Evolutionary conservation across 768 basidiomycete species (phyloP).

Genomic region (Termitomyces titanicus): DNA sequence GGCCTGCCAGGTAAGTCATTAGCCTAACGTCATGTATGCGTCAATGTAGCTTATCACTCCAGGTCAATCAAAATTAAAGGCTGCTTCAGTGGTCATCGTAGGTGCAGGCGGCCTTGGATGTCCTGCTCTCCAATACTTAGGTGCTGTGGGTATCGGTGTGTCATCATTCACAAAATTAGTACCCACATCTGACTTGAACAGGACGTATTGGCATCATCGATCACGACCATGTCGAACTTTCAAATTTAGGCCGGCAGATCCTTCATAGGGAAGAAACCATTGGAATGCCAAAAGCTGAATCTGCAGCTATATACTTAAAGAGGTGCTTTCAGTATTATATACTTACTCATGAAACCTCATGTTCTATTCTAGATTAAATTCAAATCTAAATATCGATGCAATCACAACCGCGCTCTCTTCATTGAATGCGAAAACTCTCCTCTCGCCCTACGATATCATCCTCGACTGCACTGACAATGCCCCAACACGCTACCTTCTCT

Average conservation of each 20-base stretch:
- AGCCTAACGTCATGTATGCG: not conserved
- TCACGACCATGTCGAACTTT: constrained; percentile 16
- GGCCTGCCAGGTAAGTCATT: constrained; percentile 49
- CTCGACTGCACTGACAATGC: constrained; percentile 52
- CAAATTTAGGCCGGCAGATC: constrained; percentile 55
- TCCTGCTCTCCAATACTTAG: constrained; percentile 63
- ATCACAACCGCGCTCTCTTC: constrained; percentile 51
- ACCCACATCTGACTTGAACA: not conserved
- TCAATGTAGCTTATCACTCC: too few species aligned
- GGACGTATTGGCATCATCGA: constrained; percentile 9
- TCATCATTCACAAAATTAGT: not conserved
- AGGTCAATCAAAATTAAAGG: constrained; percentile 48
- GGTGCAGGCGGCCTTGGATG: constrained; percentile 97
- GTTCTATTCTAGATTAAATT: constrained; percentile 58
- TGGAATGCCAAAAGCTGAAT: constrained; percentile 77
- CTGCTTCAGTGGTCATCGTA: constrained; percentile 68
- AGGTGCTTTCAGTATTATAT: constrained; percentile 36
- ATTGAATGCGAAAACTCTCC: constrained; percentile 56
- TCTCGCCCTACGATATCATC: constrained; percentile 13
- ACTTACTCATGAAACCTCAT: not conserved
- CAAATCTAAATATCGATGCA: constrained; percentile 55
- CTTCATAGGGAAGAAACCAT: constrained; percentile 74
- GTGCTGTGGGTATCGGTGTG: constrained; percentile 87
- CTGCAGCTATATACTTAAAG: constrained; percentile 67
- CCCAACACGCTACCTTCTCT: constrained; percentile 87